Conservation (phyloP, 2,329 filamentous ascomycete species). For the Daldinia sp. region DNA sequence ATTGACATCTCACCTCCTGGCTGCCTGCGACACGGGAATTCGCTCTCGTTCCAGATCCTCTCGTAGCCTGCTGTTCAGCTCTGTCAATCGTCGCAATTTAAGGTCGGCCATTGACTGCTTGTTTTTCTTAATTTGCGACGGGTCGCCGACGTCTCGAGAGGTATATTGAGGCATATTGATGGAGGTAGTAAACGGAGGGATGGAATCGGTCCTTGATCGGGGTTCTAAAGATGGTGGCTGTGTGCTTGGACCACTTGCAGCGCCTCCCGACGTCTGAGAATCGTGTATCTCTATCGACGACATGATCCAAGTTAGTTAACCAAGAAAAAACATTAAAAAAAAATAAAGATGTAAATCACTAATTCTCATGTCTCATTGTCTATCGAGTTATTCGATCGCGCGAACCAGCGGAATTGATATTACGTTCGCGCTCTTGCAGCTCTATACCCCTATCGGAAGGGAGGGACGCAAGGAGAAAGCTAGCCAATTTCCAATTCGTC, state of each 20-base stretch:
- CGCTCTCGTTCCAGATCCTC: constrained; percentile 95
- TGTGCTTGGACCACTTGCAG: constrained; percentile 38
- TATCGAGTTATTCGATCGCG: constrained; percentile 12
- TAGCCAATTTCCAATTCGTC: constrained; percentile 34
- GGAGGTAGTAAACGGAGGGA: constrained; percentile 37
- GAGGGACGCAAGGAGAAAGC: constrained; percentile 33
- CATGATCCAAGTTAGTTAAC: constrained; percentile 37
- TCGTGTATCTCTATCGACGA: constrained; percentile 37
- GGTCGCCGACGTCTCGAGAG: constrained; percentile 72
- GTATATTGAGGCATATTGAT: constrained; percentile 71
- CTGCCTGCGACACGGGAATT: constrained; percentile 93
- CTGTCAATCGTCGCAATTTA: constrained; percentile 93
- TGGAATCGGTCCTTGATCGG: constrained; percentile 24
- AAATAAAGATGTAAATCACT: constrained; percentile 9
- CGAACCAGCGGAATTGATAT: constrained; percentile 14
- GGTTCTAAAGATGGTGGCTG: constrained; percentile 31
- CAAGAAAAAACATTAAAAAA: too few species aligned
- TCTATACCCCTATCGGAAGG: constrained; percentile 36
- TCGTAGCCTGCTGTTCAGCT: constrained; percentile 93
- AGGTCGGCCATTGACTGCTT: constrained; percentile 99
- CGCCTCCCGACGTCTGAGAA: constrained; percentile 33
- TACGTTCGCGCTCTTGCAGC: constrained; percentile 23
- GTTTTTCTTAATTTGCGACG: constrained; percentile 82
- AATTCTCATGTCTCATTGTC: constrained; percentile 29
- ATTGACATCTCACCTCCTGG: constrained; percentile 72